Conservation (phyloP, 371 early-diverging fungal genomes). For the Phascolomyces articulosus region DNA sequence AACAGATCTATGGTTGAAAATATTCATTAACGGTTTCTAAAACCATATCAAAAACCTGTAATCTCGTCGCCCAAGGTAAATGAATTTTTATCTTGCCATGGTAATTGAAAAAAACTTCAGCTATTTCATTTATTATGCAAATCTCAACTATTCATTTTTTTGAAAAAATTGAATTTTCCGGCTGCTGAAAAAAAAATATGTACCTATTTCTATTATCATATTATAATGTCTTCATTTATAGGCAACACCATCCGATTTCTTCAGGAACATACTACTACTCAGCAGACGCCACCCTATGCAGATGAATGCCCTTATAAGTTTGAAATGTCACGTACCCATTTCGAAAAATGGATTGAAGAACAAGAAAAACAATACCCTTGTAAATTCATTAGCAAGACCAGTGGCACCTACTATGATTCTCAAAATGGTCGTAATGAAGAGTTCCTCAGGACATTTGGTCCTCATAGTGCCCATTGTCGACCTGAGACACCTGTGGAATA, state of each 20-base stretch:
- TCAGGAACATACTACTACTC: neutral
- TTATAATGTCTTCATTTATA: neutral
- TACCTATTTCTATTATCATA: no score
- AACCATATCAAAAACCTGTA: no score
- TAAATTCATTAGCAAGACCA: neutral
- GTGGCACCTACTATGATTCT: neutral
- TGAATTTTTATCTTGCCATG: no score
- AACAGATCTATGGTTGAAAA: no score
- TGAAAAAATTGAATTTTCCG: no score
- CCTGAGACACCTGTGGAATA: neutral
- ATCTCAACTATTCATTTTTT: no score
- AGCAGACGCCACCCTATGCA: neutral
- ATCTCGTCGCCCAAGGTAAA: no score
- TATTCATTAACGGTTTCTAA: no score
- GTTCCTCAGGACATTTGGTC: no score
- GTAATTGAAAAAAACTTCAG: no score
- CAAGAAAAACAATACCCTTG: neutral
- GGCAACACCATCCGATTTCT: neutral
- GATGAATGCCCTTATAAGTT: neutral
- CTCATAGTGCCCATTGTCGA: neutral
- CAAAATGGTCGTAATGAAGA: neutral
- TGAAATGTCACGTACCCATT: neutral
- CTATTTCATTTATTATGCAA: no score
- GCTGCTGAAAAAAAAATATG: no score
- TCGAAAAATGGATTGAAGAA: neutral